Conservation (phyloP, 2,329 filamentous ascomycete species). For the Pleurostoma richardsiae region DNA sequence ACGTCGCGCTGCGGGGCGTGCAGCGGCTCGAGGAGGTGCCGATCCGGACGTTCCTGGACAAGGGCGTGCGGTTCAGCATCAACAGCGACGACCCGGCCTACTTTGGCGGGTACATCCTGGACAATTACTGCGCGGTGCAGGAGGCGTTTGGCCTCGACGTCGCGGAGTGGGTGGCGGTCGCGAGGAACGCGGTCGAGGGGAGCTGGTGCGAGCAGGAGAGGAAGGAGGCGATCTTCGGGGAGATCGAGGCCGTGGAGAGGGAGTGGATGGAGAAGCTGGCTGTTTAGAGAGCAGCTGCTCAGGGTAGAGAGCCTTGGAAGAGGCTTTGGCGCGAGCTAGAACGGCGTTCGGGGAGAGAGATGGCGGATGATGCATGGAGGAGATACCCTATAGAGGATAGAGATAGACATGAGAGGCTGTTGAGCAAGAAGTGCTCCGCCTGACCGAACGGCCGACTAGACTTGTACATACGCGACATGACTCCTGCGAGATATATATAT, state of each 20-base stretch:
- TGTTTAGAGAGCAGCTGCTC: neutral
- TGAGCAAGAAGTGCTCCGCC: no score
- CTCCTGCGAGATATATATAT: no score
- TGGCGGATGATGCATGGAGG: no score
- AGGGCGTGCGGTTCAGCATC: conserved; percentile 63
- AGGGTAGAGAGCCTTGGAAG: no score
- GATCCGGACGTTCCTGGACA: conserved; percentile 57
- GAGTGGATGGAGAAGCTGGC: conserved; percentile 12
- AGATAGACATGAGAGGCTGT: no score
- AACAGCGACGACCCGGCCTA: conserved; percentile 74
- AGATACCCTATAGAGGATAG: no score
- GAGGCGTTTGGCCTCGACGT: conserved; percentile 60
- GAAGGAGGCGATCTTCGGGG: conserved; percentile 52
- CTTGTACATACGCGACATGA: no score
- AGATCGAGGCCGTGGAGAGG: conserved; percentile 31
- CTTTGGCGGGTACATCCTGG: conserved; percentile 70
- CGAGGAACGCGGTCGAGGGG: conserved; percentile 54
- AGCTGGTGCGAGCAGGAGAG: conserved; percentile 65
- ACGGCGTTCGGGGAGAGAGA: no score
- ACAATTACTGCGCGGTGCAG: conserved; percentile 73
- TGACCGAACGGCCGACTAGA: no score
- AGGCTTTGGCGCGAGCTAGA: no score
- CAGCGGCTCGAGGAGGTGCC: conserved; percentile 50
- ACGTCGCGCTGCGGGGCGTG: conserved; percentile 59
- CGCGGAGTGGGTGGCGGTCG: conserved; percentile 64